These are phyloP conservation scores for Asterionellopsis glacialis DNA, from an alignment of 108 stramenopile species.

Conservation along the genomic window DNA sequence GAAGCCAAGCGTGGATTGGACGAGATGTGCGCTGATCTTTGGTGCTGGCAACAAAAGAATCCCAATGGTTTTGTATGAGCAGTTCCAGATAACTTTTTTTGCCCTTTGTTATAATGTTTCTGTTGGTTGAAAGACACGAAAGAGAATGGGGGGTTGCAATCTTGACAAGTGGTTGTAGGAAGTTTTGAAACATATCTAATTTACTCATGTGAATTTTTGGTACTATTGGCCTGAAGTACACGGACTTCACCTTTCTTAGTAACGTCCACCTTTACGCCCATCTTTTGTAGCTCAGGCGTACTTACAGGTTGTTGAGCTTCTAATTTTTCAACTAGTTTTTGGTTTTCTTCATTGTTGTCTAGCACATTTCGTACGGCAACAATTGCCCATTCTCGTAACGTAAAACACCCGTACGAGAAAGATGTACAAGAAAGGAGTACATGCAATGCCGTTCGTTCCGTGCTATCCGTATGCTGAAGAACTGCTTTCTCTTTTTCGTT, in stretches of 20 bases:
- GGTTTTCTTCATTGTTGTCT: slow-evolving; percentile 63
- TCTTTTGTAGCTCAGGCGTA: slow-evolving; percentile 48
- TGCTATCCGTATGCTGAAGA: not conserved
- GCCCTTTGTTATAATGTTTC: too few relatives aligned
- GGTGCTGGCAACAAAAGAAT: slow-evolving; percentile 96
- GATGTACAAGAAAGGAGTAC: slow-evolving; percentile 73
- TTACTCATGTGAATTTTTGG: not conserved
- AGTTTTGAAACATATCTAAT: too few relatives aligned
- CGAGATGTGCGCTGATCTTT: slow-evolving; percentile 94
- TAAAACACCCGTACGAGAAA: slow-evolving; percentile 70
- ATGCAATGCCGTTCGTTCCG: slow-evolving; percentile 56
- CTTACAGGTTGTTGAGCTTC: slow-evolving; percentile 69
- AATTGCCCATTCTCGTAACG: slow-evolving; percentile 81
- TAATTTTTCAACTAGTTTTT: slow-evolving; percentile 46
- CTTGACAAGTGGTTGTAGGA: too few relatives aligned
- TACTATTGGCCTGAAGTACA: not conserved
- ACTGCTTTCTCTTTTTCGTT: not conserved
- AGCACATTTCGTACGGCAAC: slow-evolving; percentile 79
- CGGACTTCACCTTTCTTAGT: slow-evolving; percentile 63
- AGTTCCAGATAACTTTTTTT: not conserved
- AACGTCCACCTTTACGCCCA: slow-evolving; percentile 63
- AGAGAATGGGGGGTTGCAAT: not conserved
- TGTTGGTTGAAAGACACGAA: not conserved
- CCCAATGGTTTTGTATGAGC: slow-evolving; percentile 80
- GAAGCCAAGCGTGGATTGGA: slow-evolving; percentile 83